Base-by-base conservation (phyloP, 2,329 filamentous ascomycete species). In the Onygenales sp. region DNA sequence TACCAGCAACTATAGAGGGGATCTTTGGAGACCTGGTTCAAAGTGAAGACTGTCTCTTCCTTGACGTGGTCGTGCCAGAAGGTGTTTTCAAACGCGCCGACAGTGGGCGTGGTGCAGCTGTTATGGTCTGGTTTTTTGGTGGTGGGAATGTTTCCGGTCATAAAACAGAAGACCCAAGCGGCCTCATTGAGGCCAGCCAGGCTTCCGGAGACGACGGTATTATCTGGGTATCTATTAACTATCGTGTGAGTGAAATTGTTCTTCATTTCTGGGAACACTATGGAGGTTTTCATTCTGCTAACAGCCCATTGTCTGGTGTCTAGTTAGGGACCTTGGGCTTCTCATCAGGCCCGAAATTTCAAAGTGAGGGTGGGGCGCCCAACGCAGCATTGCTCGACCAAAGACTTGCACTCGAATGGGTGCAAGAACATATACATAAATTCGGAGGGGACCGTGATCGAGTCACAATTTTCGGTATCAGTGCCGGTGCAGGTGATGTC, bases 371-470 rank as follows among this genome's bases (percentile, higher is more conserved):
- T 52, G 74, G 71, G 2, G 65, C 63, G 1, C 65, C 72, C 2
- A 78, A 78, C 55, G 67, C 66, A 14, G 75, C 69, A 2, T 61
- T 77, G 1, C 66, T 70, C 44, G 76, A 79, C 55, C 77, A 80
- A 61, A 66, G 75, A 17, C 65, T 77, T n/a, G 3, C 10, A 9
- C 65, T 81, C 2, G 66, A 78, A 59, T 81, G 78, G 77, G 69
- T 80, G 3, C 72, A 76, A 53, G 57, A 71, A 37, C 62, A 77
- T 57, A 77, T 78, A 52, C 62, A 73, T 60, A 60, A 67, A 27
- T 80, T 79, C 55, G 77, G 77, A 27, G 77, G 77, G n/a, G 72
- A 78, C 59, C 63, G 68, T 6, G 63, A 67, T 10, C 64, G 68
- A 10, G 70, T 78, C 31, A 77, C 74, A 11, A 11, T 37, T 39